Conservation (phyloP, 305 asterid species). For the Caryopteris hybrid region DNA sequence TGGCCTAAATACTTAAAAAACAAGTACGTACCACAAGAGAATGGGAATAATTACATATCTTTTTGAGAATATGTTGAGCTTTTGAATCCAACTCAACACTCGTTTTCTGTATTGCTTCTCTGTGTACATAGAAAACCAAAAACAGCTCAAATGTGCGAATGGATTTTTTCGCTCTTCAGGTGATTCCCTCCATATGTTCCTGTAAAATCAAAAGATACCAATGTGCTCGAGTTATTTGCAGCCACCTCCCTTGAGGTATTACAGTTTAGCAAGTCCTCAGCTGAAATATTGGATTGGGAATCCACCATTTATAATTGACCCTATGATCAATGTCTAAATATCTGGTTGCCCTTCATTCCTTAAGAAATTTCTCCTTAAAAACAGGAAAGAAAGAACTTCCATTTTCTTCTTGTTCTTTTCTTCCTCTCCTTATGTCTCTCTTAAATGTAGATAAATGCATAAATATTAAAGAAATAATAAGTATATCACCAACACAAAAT, state of each 20-base stretch:
- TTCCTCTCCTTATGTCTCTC: no score
- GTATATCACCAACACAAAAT: background rate
- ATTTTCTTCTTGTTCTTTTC: no score
- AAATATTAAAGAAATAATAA: no score
- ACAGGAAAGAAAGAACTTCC: no score
- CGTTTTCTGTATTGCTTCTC: background rate
- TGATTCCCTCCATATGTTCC: conserved; percentile 38
- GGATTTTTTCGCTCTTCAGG: conserved; percentile 33
- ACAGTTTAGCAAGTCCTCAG: background rate
- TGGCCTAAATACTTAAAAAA: background rate
- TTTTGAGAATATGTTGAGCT: conserved; percentile 29
- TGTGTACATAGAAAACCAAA: conserved; percentile 33
- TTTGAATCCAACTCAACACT: conserved; percentile 47
- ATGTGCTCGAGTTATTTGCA: background rate
- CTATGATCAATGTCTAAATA: background rate
- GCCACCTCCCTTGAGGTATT: background rate
- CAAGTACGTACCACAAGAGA: conserved; percentile 29
- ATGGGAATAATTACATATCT: conserved; percentile 49
- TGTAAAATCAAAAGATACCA: conserved; percentile 11
- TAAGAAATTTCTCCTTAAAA: no score
- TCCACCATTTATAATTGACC: background rate
- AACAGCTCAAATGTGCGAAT: conserved; percentile 24
- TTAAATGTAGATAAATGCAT: no score
- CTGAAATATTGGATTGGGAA: background rate
- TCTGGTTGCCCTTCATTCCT: background rate